Base-by-base conservation (phyloP, 768 basidiomycete genomes). In the Phanerochaete carnosa region DNA sequence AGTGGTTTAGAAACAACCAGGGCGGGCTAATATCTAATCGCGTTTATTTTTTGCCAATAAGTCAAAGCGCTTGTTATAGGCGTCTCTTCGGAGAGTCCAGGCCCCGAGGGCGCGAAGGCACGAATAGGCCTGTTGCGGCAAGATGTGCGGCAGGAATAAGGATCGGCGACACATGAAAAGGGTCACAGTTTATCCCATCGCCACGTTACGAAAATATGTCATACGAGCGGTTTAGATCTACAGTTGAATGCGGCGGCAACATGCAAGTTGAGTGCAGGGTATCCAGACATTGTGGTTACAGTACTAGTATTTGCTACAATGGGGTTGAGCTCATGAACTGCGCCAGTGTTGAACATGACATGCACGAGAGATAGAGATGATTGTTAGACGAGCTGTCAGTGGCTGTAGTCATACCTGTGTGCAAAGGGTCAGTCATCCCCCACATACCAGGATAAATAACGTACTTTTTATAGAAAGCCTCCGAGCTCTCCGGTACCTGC, bases 401-500 rank as follows among this genome's bases (percentile, higher is more conserved):
- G 76, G 47, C 71, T 72, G 67, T 83, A 83, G 62, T 84, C 82
- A 56, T 84, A 84, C 67, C 82, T 84, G 62, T 26, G 55, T 16
- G 57, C 15, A 60, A 33, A 39, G 28, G 32, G 62, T 25, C 43
- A 43, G 43, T 19, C 47, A 69, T 43, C 70, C 33, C 13, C 32
- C n/a, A 35, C 33, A 28, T 47, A 11, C 22, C 39, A 53, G 56
- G 28, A 8, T 19, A 33, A 28, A 22, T 26, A 43, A 65, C 87
- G 55, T 65, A 92, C 93, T 92, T 93, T 67, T 77, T 84, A 72
- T 94, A 96, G 69, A 96, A 96, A 1, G 80, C 83, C 72, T 95
- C 94, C 8, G 89, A 90, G 67, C 94, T 88, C 7, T 84, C 80
- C 19, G 91, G 87, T 28, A 85, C 73, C 86, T 89, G 66, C 62